phyloP scores from a whole-genome alignment of 257 asterid genomes.

The Coffea eugenioides region DNA sequence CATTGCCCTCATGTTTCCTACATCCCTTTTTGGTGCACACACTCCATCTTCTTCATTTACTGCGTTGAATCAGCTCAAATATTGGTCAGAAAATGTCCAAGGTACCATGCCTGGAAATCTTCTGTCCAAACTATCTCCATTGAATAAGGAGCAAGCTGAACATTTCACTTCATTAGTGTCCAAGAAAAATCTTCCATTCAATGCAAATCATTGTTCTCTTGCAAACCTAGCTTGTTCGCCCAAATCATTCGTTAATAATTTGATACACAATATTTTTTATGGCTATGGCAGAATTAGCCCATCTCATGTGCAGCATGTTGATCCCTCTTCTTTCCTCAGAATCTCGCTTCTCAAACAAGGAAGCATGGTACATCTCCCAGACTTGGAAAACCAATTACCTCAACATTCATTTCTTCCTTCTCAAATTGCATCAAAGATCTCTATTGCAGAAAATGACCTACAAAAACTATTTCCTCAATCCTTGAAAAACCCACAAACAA shows the following conservation, averaged over 20 bases:
- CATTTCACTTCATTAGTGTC: too few relatives aligned
- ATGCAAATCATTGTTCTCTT: constrained; percentile 4
- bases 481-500: too few relatives aligned
- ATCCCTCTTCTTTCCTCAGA: constrained; percentile 35
- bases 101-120: constrained; percentile 18
- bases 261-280: too few relatives aligned
- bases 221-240: constrained; percentile 11
- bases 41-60: neutral
- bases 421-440: constrained; percentile 30
- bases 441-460: too few relatives aligned
- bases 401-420: constrained; percentile 40
- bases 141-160: too few relatives aligned
- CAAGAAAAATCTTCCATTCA: too few relatives aligned
- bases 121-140: constrained; percentile 15
- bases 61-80: constrained; percentile 10
- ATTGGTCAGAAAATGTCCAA: constrained; percentile 19
- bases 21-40: neutral
- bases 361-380: constrained; percentile 29
- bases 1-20: neutral
- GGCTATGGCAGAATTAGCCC: neutral
- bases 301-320: constrained; percentile 13
- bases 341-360: constrained; percentile 23
- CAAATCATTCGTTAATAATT: too few relatives aligned
- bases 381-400: constrained; percentile 27
- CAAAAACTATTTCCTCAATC: too few relatives aligned